These are phyloP conservation scores for Stephania japonica DNA, from an alignment of 164 flowering plant species.

Conservation along the genomic window DNA sequence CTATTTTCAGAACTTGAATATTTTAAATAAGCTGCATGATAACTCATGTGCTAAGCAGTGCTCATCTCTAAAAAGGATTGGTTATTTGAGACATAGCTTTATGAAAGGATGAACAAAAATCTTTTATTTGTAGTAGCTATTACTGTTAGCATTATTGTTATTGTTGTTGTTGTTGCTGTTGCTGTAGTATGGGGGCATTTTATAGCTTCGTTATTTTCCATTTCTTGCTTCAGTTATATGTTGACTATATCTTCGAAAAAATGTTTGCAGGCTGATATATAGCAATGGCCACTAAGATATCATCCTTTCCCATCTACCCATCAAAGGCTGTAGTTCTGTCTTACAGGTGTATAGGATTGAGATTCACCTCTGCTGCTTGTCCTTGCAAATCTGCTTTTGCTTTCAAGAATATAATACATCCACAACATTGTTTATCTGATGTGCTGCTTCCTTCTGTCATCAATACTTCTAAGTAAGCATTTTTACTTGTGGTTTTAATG, in stretches of 20 bases:
- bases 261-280: slow-evolving; percentile 15
- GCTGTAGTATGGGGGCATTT: not conserved
- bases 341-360: slow-evolving; percentile 16
- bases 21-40: no score
- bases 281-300: slow-evolving; percentile 19
- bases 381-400: slow-evolving; percentile 19
- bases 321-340: slow-evolving; percentile 7
- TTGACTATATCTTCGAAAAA: not conserved
- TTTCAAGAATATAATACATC: slow-evolving; percentile 19
- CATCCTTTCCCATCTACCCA: slow-evolving; percentile 17
- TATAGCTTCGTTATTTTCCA: not conserved
- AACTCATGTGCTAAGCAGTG: no score
- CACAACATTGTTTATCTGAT: slow-evolving; percentile 20
- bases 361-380: slow-evolving; percentile 21
- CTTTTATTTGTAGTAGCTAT: no score
- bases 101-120: no score
- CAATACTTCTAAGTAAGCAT: slow-evolving; percentile 31
- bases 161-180: not conserved
- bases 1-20: no score
- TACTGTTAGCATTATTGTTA: no score
- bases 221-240: not conserved
- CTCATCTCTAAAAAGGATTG: no score
- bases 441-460: slow-evolving; percentile 18
- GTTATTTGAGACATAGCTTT: no score
- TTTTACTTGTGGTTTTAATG: not conserved